Base-by-base conservation (phyloP, 805 yeast genomes). In the Kuraishia piskuri region DNA sequence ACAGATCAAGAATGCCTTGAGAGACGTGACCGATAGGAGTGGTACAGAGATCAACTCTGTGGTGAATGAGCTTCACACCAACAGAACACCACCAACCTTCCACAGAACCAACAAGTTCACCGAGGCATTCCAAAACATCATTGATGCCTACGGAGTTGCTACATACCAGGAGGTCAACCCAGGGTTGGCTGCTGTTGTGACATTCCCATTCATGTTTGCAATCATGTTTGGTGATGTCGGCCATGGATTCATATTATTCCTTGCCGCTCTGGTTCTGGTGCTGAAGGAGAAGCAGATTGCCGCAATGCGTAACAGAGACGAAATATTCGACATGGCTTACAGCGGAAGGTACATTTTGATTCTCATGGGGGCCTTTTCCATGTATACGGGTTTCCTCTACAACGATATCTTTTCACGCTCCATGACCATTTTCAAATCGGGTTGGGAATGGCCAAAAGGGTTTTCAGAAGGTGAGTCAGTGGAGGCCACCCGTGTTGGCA, bases 181-280 rank as follows among this genome's bases (percentile, higher is more conserved):
- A 3, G 99, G 96, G 53, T 74, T 94, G 58, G 92, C 99, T 3
- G 92, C 99, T 1, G 82, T 90, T 49, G 86, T 94, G 23, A 94
- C 99, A 0, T 94, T 94, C 75, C 99, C 99, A 22, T 94, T 94
- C 68, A 88, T 94, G 96, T 94, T 94, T 73, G 97, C 99, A 25
- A 86, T 94, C 62, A 94, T 94, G 99, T 94, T 94, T 75, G 99
- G 99, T 75, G 99, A 94, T 74, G 67, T 91, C 55, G 99, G 99
- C 17, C 99, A 94, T 73, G 99, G 99, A 5, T 79, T 90, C 55
- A 80, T 94, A 50, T 74, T 94, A 68, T 78, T 86, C 53, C 68
- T 86, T 54, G 88, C 90, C 19, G 96, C 95, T 1, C 70, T 82
- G 52, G 69, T 72, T 26, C 73, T 94, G 57, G 90, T 94, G 10